phyloP scores from a whole-genome alignment of 2,329 filamentous ascomycete genomes.

The Aspergillus japonicus region DNA sequence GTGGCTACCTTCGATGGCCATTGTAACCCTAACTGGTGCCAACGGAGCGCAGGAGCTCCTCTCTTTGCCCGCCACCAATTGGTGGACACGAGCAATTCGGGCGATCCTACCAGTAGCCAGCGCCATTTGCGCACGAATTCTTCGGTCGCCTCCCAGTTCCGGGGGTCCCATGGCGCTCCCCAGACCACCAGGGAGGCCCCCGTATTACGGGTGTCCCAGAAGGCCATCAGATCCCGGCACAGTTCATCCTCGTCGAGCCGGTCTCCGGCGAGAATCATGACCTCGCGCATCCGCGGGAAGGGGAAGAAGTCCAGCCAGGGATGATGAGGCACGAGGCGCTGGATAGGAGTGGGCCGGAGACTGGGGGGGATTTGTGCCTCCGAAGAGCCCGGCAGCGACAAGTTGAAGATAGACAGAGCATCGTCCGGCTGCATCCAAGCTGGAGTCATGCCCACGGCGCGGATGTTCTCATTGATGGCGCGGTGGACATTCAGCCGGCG shows the following conservation, averaged over 20 bases:
- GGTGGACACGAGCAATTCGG: slow-evolving; percentile 25
- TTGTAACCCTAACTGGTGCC: too few species aligned
- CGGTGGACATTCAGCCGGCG: slow-evolving; percentile 38
- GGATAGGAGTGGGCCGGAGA: slow-evolving; percentile 40
- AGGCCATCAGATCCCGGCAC: slow-evolving; percentile 41
- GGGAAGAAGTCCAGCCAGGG: slow-evolving; percentile 38
- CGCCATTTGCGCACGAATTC: slow-evolving; percentile 49
- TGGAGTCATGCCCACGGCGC: slow-evolving; percentile 25
- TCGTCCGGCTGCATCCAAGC: slow-evolving; percentile 24
- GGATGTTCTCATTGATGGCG: slow-evolving; percentile 30
- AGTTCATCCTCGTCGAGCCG: slow-evolving; percentile 21
- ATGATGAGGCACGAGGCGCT: slow-evolving; percentile 40
- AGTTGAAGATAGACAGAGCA: slow-evolving; percentile 25
- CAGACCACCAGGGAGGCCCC: slow-evolving; percentile 45
- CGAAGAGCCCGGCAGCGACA: not conserved
- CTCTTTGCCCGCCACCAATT: slow-evolving; percentile 28
- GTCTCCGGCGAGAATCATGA: slow-evolving; percentile 32
- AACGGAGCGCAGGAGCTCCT: slow-evolving; percentile 12
- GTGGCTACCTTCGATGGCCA: too few species aligned
- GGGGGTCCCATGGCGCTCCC: slow-evolving; percentile 46
- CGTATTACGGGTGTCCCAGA: slow-evolving; percentile 23
- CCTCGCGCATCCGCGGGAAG: slow-evolving; percentile 41
- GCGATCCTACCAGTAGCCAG: slow-evolving; percentile 28
- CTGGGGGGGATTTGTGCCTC: slow-evolving; percentile 19
- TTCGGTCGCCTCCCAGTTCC: slow-evolving; percentile 51